Percentiles rank a stretch among this genome's conserved stretches.
Conservation (phyloP, 345 rosid genomes). For the Pistacia atlantica region DNA sequence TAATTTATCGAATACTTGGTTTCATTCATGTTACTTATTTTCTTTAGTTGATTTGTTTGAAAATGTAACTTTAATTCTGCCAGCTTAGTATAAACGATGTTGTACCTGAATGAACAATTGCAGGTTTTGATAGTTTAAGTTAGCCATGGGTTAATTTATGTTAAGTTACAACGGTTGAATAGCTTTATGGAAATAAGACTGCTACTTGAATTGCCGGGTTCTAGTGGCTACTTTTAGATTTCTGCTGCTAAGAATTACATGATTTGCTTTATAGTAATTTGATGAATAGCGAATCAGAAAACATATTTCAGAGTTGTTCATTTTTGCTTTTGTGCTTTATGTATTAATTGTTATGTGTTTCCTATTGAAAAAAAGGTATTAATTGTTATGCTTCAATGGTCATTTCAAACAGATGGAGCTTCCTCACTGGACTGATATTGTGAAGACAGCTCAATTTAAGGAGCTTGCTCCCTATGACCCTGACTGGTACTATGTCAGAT, state of each 20-base stretch:
- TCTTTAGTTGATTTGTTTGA: too few relatives aligned
- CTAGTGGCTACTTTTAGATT: not conserved
- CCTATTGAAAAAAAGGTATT: not conserved
- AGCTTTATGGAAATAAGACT: too few relatives aligned
- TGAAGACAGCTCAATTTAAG: slow-evolving; percentile 73
- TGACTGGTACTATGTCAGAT: slow-evolving; percentile 85
- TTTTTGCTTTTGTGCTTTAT: not conserved
- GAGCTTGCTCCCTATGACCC: slow-evolving; percentile 96
- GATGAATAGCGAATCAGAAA: not conserved
- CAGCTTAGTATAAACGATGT: not conserved
- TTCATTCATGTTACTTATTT: too few relatives aligned
- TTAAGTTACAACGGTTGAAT: not conserved
- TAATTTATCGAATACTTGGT: too few relatives aligned
- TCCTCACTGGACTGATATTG: slow-evolving; percentile 87
- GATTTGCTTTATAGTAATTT: not conserved
- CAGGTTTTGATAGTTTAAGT: too few relatives aligned
- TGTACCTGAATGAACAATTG: not conserved
- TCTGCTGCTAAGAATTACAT: not conserved
- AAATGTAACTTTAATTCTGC: too few relatives aligned
- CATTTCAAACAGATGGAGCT: slow-evolving; percentile 64
- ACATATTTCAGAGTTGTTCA: not conserved
- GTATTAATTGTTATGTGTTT: too few relatives aligned
- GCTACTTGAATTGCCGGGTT: not conserved
- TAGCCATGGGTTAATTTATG: not conserved
- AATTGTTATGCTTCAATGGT: not conserved